Base-by-base conservation (phyloP, 495 filamentous ascomycete genomes). In the Evansstolkia leycettana region DNA sequence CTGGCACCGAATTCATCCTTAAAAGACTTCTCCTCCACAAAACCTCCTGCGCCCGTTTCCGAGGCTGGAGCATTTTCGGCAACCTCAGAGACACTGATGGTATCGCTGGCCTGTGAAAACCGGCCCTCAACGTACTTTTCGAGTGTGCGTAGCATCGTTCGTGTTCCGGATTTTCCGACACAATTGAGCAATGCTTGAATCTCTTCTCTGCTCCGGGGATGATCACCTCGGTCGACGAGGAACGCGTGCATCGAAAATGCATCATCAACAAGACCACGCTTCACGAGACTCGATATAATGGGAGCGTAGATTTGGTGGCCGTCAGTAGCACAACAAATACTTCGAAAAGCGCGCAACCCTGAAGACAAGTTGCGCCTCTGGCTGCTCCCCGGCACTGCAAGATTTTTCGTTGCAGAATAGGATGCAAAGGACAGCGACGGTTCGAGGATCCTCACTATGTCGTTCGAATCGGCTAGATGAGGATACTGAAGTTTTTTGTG, bases 1-100 rank as follows among this genome's bases (percentile, higher is more conserved):
- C 77, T 67, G 11, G 83, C 79, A 12, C 77, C 80, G 31, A 85
- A 64, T 2, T 61, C 54, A 50, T 87, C 82, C 33, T 57, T 62
- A 33, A 58, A 57, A 0, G 45, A 49, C 26, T 49, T 60, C 9
- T 51, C 50, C 26, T 54, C 39, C 2, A 41, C 24, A 37, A 37
- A 41, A 10, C 20, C 3, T 13, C 46, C 37, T 14, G 14, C 20
- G 11, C 36, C 17, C 7, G 38, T 3, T 28, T 46, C 23, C n/a
- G 13, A 17, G 11, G 12, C 12, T 10, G 29, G 13, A 20, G 16
- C 31, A 14, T n/a, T 23, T 23, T 15, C 20, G 28, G 26, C 17
- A 17, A 11, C 15, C 13, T 37, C 29, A 14, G 18, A 28, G 7
- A 34, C 33, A 31, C 34, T 24, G 8, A 35, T 19, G 2, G 32